Base-by-base conservation (phyloP, 192 early-diverging fungal genomes). In the Cetraspora pellucida region DNA sequence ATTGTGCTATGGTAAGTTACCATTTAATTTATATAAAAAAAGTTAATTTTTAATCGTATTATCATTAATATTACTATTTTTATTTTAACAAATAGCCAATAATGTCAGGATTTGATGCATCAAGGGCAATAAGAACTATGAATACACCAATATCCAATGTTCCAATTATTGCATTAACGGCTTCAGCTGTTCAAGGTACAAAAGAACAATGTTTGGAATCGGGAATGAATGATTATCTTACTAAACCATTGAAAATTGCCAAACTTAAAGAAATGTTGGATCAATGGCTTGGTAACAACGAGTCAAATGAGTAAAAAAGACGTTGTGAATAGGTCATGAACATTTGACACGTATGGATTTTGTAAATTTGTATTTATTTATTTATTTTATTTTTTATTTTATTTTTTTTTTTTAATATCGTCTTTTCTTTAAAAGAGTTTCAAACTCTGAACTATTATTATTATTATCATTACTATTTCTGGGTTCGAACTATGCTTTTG, bases 111-210 rank as follows among this genome's bases (percentile, higher is more conserved):
- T 81, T 82, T 59, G 87, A 88, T 31, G 81, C 85, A 30, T 79
- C 88, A n/a, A 61, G 45, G 17, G 82, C 82, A 75, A 89, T 89
- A 27, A 80, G 88, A 37, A 30, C 80, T 1, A 85, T 83, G 69
- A 80, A 78, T 2, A 19, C 43, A 31, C 28, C 28, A 0, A 70
- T 75, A 45, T 78, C 77, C 3, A 71, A 75, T 7, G 73, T 88
- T 21, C 87, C 86, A 11, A 90, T 90, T 57, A 85, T 90, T 76
- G 89, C 87, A 1, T 77, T 90, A 27, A 88, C 89, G 8, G 89
- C 87, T 6, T 88, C 87, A 68, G 89, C 89, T 1, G 77, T 87
- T 10, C 72, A 76, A 14, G 87, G 84, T 52, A 83, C 88, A 1
- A 73, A 81, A 43, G 77, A 85, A 19, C 82, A 81, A 55, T 87